These are phyloP conservation scores for Phanerochaete carnosa DNA, from an alignment of 768 basidiomycete species.

Conservation along the genomic window DNA sequence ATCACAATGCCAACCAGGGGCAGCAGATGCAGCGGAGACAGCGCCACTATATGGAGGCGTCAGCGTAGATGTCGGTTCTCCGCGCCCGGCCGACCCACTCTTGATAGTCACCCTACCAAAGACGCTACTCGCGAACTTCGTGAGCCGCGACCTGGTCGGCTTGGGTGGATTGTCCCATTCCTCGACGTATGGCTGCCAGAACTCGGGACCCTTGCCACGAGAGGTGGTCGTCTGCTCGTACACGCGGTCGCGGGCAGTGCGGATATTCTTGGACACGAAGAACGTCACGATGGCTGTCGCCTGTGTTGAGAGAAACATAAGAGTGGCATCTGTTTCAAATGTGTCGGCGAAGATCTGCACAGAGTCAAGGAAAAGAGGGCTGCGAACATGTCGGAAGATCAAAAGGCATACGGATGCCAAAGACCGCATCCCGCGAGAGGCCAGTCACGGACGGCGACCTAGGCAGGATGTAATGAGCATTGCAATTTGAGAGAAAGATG, in stretches of 20 bases:
- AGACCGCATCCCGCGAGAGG: slow-evolving; percentile 56
- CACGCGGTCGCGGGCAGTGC: slow-evolving; percentile 71
- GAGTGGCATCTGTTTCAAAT: slow-evolving; percentile 60
- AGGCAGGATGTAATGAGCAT: not conserved
- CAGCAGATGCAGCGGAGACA: slow-evolving; percentile 56
- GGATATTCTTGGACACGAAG: slow-evolving; percentile 82
- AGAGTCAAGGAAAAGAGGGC: not conserved
- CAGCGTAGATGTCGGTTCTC: slow-evolving; percentile 5
- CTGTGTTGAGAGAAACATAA: slow-evolving; percentile 73
- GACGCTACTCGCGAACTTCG: slow-evolving; percentile 11
- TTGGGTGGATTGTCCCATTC: slow-evolving; percentile 65
- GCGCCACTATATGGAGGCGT: slow-evolving; percentile 38
- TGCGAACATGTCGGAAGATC: slow-evolving; percentile 63
- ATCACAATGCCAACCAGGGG: slow-evolving; percentile 65
- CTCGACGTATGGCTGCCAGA: slow-evolving; percentile 83
- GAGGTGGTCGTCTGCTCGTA: slow-evolving; percentile 84
- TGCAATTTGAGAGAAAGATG: not conserved
- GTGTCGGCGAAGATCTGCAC: slow-evolving; percentile 4
- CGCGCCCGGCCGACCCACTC: slow-evolving; percentile 11
- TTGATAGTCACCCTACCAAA: slow-evolving; percentile 17
- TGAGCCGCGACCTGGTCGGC: slow-evolving; percentile 1
- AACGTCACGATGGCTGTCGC: slow-evolving; percentile 72
- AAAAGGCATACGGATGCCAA: slow-evolving; percentile 67
- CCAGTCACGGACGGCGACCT: slow-evolving; percentile 66
- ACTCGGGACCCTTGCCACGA: slow-evolving; percentile 75